phyloP scores from a whole-genome alignment of 768 basidiomycete species.

The Mrakia hoshinonis region DNA sequence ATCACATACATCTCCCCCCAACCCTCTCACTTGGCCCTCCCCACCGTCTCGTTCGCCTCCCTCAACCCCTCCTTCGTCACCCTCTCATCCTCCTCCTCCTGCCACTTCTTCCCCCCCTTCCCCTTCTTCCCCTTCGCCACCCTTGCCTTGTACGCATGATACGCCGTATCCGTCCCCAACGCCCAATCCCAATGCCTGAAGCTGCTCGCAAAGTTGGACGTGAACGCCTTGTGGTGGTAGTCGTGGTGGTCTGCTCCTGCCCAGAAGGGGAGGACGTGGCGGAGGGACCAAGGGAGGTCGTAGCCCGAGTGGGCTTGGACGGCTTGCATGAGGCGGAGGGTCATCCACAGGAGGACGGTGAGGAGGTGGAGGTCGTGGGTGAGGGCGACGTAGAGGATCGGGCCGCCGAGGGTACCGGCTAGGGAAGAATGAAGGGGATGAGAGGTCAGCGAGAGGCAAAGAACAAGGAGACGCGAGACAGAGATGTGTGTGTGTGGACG shows the following conservation, averaged over 20 bases:
- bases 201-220: constrained; percentile 19
- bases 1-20: no score
- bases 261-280: constrained; percentile 19
- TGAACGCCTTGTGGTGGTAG: constrained; percentile 24
- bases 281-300: constrained; percentile 22
- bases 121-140: not conserved
- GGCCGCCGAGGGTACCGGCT: constrained; percentile 23
- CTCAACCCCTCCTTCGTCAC: constrained; percentile 10
- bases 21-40: constrained; percentile 5
- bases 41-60: constrained; percentile 5
- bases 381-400: constrained; percentile 8
- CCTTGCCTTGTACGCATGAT: constrained; percentile 22
- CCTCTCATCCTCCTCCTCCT: constrained; percentile 15
- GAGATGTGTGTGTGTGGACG: not conserved
- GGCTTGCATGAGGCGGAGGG: constrained; percentile 20
- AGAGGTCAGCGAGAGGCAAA: not conserved
- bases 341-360: constrained; percentile 24
- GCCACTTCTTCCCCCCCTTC: not conserved
- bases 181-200: constrained; percentile 26
- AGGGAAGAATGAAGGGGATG: not conserved
- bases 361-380: constrained; percentile 23
- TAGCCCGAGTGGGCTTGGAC: constrained; percentile 25
- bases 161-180: constrained; percentile 16
- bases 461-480: no score
- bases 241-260: constrained; percentile 29